Evolutionary conservation across 2,329 filamentous ascomycete species (phyloP), one percentile per base, ranked within the genome.

Genomic region (Aspergillus unguis): DNA sequence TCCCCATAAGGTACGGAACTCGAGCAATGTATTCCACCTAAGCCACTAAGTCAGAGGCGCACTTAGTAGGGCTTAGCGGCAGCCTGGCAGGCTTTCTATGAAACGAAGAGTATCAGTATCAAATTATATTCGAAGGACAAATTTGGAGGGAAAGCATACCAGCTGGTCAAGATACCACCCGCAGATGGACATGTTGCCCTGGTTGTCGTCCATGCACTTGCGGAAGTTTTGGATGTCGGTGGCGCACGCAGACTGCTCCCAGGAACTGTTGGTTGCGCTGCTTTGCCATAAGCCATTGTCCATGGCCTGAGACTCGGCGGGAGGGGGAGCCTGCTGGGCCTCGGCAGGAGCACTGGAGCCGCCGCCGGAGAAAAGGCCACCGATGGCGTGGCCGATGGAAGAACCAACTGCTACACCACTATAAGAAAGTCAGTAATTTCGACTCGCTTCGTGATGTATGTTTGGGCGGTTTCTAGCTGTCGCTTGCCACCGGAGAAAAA

Each of bases 151-250:
- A 6, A 47, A 27, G 67, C 71, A 49, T 73, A 78, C 75, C 75
- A 99, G 81, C 83, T 99, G 92, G 74, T 99, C 94, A 65, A 99
- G 78, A 75, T 99, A 99, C 92, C 92, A 99, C 62, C 88, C 88
- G 79, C 94, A 99, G 70, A 96, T 95, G 70, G 87, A 86, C 87
- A 99, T 85, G 77, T 94, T 91, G 63, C 94, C 94, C 70, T 85
- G 79, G 75, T 99, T 88, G 69, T 97, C 89, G 74, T 97, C 92
- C 86, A 99, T 87, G 82, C 94, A 99, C 78, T 86, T 87, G 67
- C 90, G 92, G 81, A 99, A 97, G 76, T 83, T 84, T 75, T 85
- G 84, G 50, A 91, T 85, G 64, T 94, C 90, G 50, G 80, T 83
- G 59, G 85, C 84, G 77, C 94, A 99, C 72, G 87, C 88, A 75